Base-by-base conservation (phyloP, 164 flowering plant genomes). In the Brasenia schreberi region DNA sequence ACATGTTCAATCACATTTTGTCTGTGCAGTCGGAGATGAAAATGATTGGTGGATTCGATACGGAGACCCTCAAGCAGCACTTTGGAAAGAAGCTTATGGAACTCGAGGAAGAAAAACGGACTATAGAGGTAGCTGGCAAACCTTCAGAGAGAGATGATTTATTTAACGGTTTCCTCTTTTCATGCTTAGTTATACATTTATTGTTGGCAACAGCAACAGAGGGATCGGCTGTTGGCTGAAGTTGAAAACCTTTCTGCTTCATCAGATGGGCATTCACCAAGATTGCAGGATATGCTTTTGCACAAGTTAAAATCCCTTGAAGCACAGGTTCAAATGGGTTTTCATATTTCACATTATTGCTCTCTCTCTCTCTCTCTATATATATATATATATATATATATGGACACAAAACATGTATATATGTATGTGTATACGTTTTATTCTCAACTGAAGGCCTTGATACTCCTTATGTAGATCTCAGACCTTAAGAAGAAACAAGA, bases 401-500 rank as follows among this genome's bases (percentile, higher is more conserved):
- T 49, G 56, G n/a, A n/a, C n/a, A n/a, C n/a, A n/a, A n/a, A n/a
- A n/a, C n/a, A n/a, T n/a, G n/a, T n/a, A n/a, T n/a, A 49, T 49
- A 9, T 49, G 56, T 9, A 9, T 9, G 16, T 14, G 56, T 49
- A 49, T 49, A 49, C 4, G 56, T 2, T 49, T 49, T 49, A 14
- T 9, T 49, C 16, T 14, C 14, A 9, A 49, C 16, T 49, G 16
- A 14, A 5, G 53, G 56, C 16, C 10, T 9, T 49, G 10, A 49
- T 14, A 49, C 56, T 9, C 56, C 56, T 49, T 49, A 19, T 56
- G 65, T 77, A 90, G 98, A 91, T 94, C 74, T 78, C 74, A 78
- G 98, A 95, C 80, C 92, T 95, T 23, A 95, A 85, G 80, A 95
- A 88, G 82, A 95, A 92, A 70, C 97, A 95, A 80, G 99, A 95